Base-by-base conservation (phyloP, 805 yeast genomes). In the Yarrowia bubula region DNA sequence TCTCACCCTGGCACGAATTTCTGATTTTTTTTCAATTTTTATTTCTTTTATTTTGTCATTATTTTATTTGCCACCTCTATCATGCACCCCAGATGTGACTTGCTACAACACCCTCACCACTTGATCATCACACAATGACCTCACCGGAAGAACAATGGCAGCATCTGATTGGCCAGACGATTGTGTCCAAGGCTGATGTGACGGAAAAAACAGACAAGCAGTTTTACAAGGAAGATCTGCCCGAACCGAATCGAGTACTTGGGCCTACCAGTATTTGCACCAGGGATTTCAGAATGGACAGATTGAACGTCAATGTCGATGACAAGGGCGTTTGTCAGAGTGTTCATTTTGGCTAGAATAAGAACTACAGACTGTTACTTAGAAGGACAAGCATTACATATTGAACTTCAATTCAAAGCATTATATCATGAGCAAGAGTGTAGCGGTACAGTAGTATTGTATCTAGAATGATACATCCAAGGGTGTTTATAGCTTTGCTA, bases 171-270 rank as follows among this genome's bases (percentile, higher is more conserved):
- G 64, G 64, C 39, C 43, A 58, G 51, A 43, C 51, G 2, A 58
- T 58, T 13, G 64, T 58, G 22, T 58, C 51, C 37, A 43, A 22
- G 22, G 42, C 28, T 7, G 38, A 31, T 28, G 37, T 47, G 3
- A 11, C 53, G 5, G 53, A 33, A 5, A 47, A 22, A 10, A 33
- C 64, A 3, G 51, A 58, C 35, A 13, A 17, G 13, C 51, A 58
- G 15, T 58, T 18, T 10, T 58, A 58, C 51, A 44, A 44, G 43
- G 64, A 58, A 14, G 64, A 43, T 28, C 43, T 58, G 1, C 64
- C 64, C 14, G 33, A 43, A 15, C 64, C 64, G 4, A 33, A 43
- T 13, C 39, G 64, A 33, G 64, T 58, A 13, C 50, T 58, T 18
- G 22, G 18, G 1, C 64, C 64, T 5, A 58, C 39, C 9, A 43